Percentiles rank a stretch among this genome's conserved stretches.
Conservation (phyloP, 768 basidiomycete genomes). For the Pleurotus djamor region DNA sequence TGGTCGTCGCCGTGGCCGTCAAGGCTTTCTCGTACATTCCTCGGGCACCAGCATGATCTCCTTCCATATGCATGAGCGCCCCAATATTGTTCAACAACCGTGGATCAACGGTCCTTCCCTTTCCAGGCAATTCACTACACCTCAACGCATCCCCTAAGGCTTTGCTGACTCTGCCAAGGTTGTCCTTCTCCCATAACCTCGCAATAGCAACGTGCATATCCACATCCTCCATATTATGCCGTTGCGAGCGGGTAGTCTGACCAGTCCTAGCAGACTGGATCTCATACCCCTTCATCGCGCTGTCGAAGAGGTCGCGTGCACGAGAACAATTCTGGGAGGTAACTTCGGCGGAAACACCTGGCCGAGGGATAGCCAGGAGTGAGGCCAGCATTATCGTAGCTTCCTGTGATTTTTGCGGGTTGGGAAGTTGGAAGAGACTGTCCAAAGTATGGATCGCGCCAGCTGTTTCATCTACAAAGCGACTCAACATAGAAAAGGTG, state of each 20-base stretch:
- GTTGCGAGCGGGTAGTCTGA: slow-evolving; percentile 34
- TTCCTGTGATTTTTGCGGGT: slow-evolving; percentile 69
- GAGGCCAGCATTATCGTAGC: slow-evolving; percentile 89
- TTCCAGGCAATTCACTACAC: slow-evolving; percentile 43
- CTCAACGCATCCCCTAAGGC: slow-evolving; percentile 74
- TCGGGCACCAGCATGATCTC: slow-evolving; percentile 52
- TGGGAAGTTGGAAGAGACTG: slow-evolving; percentile 66
- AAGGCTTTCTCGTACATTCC: slow-evolving; percentile 74
- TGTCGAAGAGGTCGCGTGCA: slow-evolving; percentile 83
- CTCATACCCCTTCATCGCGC: slow-evolving; percentile 64
- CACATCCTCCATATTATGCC: slow-evolving; percentile 69
- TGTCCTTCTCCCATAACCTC: slow-evolving; percentile 83
- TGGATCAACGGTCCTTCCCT: slow-evolving; percentile 49
- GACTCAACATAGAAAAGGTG: background rate
- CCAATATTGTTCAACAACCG: slow-evolving; percentile 81
- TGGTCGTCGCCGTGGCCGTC: slow-evolving; percentile 43
- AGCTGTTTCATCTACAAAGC: slow-evolving; percentile 67
- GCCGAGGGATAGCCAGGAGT: slow-evolving; percentile 79
- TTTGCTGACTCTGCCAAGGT: slow-evolving; percentile 65
- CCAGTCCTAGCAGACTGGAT: slow-evolving; percentile 56
- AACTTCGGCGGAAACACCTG: slow-evolving; percentile 76
- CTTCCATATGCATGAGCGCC: slow-evolving; percentile 70
- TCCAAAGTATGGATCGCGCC: slow-evolving; percentile 87
- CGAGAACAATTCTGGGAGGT: slow-evolving; percentile 64
- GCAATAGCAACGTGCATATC: slow-evolving; percentile 93